Evolutionary conservation across 2,329 filamentous ascomycete species (phyloP), one percentile per base, ranked within the genome.

Genomic region (Zasmidium cellare): DNA sequence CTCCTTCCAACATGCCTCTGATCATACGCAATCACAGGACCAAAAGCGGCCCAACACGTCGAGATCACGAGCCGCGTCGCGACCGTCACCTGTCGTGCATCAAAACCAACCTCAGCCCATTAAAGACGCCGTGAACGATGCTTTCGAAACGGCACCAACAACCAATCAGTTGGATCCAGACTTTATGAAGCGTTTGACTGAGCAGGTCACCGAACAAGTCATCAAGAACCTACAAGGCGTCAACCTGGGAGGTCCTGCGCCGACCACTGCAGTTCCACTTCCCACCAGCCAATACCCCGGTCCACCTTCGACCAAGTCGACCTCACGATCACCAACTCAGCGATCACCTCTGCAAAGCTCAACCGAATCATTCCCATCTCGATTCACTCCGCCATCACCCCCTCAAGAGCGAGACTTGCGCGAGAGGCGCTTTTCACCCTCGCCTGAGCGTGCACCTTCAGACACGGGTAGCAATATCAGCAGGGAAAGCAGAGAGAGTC

Each of bases 101-200:
- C 66, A 69, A 51, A 66, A 61, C 22, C 65, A 61, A 46, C 55
- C 49, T 16, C 77, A 78, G 58, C 79, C 79, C 12, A 79, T 86
- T 63, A 81, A 82, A 64, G 82, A 84, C 65, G 84, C 82, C 31
- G 80, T 86, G 63, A 80, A 77, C 64, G 79, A 80, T 61, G 83
- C 83, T 9, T 83, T 84, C 59, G 76, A 82, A 64, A 78, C 79
- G 52, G 76, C 79, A 11, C 76, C 81, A 44, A 72, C 77, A 9
- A 72, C 77, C 18, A 76, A 76, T 57, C 77, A 80, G 41, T 74
- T 88, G 12, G 81, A 85, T 52, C 84, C 84, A 1, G 82, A 85
- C 7, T 75, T 88, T 20, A 79, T 88, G 51, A 80, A 83, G 49
- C 81, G 85, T 60, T 84, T 87, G 63, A 86, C 82, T 1, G 79